Base-by-base conservation (phyloP, 176 grass and related monocot species). In the Hordeum marinum region DNA sequence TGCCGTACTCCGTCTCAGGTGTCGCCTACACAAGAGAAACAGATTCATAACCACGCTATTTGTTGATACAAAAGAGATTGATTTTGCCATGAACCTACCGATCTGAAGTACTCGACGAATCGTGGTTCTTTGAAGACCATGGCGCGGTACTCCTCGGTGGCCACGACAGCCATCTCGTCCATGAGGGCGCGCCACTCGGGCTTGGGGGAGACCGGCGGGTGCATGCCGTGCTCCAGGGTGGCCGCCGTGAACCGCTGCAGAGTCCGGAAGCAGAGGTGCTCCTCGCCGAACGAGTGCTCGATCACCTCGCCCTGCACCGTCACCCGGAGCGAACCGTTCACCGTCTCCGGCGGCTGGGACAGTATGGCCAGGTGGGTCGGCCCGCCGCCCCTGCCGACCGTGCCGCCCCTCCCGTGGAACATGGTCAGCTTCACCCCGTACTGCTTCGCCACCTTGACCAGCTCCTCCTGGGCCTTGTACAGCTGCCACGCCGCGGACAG, bases 221-320 rank as follows among this genome's bases (percentile, higher is more conserved):
- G 80, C 92, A 94, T 94, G 77, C 95, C 90, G 88, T 97, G 95
- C 81, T 97, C 95, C 7, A 97, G 86, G 26, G 95, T 97, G 54
- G 95, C 95, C 2, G 95, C 95, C 0, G 92, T 92, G 81, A 94
- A 97, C 31, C 95, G 86, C 75, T 97, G 90, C 55, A 97, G 88
- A 4, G 92, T 94, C 58, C 79, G 80, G 64, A 97, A 97, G 87
- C 95, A 97, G 32, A 94, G 82, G 82, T 87, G 64, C 31, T 97
- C 92, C 88, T 97, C 95, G 15, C 90, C 92, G 72, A 97, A 97
- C 1, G 84, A 89, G 66, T 94, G 82, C 81, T 97, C 90, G 69
- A 97, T 97, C 25, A 97, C 95, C 81, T 97, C 92, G 12, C 95
- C 95, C 88, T 97, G 95, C 32, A 97, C 61, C 5, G 95, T 97